These are phyloP conservation scores for Zygotorulaspora chibaensis DNA, from an alignment of 805 yeast species.

Conservation along the genomic window DNA sequence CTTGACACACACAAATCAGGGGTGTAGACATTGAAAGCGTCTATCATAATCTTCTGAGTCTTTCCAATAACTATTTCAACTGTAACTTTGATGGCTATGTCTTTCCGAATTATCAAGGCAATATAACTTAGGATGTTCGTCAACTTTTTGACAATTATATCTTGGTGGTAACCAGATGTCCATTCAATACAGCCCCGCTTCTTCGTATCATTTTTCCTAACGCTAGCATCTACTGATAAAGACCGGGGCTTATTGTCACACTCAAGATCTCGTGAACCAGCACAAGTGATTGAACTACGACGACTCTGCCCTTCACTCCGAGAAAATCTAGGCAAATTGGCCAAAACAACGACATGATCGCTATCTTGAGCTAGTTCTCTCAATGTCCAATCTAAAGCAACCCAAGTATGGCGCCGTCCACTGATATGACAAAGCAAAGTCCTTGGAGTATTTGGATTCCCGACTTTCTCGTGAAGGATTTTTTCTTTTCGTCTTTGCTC, in stretches of 20 bases:
- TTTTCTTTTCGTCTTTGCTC: conserved; percentile 23
- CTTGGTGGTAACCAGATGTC: conserved; percentile 32
- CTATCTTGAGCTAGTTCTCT: conserved; percentile 54
- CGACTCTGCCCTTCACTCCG: conserved; percentile 8
- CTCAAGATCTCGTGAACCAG: conserved; percentile 3
- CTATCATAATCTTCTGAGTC: conserved; percentile 23
- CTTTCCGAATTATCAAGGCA: conserved; percentile 16
- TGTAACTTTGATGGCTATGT: conserved; percentile 31
- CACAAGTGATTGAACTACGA: conserved; percentile 5
- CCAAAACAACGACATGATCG: conserved; percentile 60
- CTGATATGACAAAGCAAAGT: conserved; percentile 59
- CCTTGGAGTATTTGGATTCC: conserved; percentile 36
- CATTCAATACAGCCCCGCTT: conserved; percentile 22
- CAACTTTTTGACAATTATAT: conserved; percentile 21
- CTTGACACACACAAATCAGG: conserved; percentile 32
- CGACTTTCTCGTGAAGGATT: conserved; percentile 21
- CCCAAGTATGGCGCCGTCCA: conserved; percentile 80
- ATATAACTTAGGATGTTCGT: conserved; percentile 25
- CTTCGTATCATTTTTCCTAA: conserved; percentile 7
- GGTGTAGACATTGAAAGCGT: conserved; percentile 31
- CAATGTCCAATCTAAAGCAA: conserved; percentile 68
- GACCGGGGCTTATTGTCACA: conserved; percentile 8
- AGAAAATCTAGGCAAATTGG: conserved; percentile 35
- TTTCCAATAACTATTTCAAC: conserved; percentile 33
- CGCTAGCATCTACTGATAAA: conserved; percentile 11